Percentiles rank a stretch among this genome's conserved stretches.
phyloP scores from a whole-genome alignment of 306 rosid species.

The Macrotyloma uniflorum region DNA sequence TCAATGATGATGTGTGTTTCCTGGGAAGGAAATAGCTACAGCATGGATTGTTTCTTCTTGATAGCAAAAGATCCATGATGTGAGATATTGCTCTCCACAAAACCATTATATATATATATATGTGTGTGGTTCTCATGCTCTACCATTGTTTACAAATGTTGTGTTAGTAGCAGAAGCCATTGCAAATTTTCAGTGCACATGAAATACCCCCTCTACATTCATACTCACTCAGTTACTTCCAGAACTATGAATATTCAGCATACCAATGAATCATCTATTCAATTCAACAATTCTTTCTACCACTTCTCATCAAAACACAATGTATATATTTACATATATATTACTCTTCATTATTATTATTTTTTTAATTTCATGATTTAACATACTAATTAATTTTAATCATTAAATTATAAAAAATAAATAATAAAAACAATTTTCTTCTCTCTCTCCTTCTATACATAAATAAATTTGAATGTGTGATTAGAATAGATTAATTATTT shows the following conservation, averaged over 20 bases:
- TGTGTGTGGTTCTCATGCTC: conserved; percentile 41
- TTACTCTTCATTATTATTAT: too few species aligned
- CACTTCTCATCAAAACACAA: too few species aligned
- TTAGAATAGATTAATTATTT: neutral
- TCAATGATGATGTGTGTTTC: conserved; percentile 46
- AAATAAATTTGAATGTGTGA: too few species aligned
- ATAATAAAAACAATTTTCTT: too few species aligned
- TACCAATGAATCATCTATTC: too few species aligned
- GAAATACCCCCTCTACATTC: conserved; percentile 27
- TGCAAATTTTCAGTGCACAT: conserved; percentile 11
- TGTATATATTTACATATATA: too few species aligned
- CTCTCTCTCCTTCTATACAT: too few species aligned
- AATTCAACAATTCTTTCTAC: too few species aligned
- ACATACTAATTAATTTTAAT: too few species aligned
- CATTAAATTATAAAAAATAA: too few species aligned
- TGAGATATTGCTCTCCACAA: conserved; percentile 20
- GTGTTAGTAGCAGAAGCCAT: conserved; percentile 28
- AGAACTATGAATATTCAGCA: conserved; percentile 3
- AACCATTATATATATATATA: neutral
- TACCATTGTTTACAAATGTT: conserved; percentile 18
- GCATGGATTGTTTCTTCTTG: conserved; percentile 38
- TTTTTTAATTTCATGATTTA: too few species aligned
- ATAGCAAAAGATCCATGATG: conserved; percentile 36
- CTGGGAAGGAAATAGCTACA: conserved; percentile 44
- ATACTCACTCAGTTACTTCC: conserved; percentile 11